Evolutionary conservation across 169 alveolate genomes (phyloP).

Genomic region (Cyclospora cayetanensis): DNA sequence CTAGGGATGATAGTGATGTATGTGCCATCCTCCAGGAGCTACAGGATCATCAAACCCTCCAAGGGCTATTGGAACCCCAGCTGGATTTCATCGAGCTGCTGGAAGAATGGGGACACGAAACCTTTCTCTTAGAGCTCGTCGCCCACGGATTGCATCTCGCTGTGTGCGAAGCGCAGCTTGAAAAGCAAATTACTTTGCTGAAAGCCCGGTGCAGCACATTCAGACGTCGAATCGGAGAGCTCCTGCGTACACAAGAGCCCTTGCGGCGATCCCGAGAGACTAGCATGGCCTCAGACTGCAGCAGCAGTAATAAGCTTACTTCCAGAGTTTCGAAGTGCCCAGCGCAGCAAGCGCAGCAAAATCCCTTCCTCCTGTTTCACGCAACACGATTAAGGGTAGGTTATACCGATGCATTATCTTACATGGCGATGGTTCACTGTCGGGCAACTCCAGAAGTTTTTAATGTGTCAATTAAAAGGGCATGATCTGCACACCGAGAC

Average conservation of each 20-base stretch:
- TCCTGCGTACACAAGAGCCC: background rate
- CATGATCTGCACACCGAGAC: too few relatives aligned
- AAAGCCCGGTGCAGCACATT: background rate
- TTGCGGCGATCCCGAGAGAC: background rate
- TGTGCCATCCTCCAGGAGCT: background rate
- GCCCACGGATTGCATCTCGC: constrained; percentile 33
- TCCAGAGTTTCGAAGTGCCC: background rate
- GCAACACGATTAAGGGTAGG: constrained; percentile 39
- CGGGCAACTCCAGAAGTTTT: too few relatives aligned
- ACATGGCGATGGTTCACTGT: too few relatives aligned
- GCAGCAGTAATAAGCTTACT: background rate
- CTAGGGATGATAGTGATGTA: background rate
- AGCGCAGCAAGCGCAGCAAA: constrained; percentile 13
- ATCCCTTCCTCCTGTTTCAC: constrained; percentile 35
- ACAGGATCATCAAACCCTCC: background rate
- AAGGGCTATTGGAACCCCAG: constrained; percentile 54
- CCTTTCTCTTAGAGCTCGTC: constrained; percentile 20
- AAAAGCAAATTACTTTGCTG: background rate
- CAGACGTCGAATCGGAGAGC: constrained; percentile 3
- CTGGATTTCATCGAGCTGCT: constrained; percentile 53
- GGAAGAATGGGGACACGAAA: constrained; percentile 52
- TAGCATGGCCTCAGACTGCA: background rate
- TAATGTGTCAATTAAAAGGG: too few relatives aligned
- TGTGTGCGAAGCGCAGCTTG: constrained; percentile 1
- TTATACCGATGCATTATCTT: too few relatives aligned